Base-by-base conservation (phyloP, 768 basidiomycete genomes). In the Mycena amicta region DNA sequence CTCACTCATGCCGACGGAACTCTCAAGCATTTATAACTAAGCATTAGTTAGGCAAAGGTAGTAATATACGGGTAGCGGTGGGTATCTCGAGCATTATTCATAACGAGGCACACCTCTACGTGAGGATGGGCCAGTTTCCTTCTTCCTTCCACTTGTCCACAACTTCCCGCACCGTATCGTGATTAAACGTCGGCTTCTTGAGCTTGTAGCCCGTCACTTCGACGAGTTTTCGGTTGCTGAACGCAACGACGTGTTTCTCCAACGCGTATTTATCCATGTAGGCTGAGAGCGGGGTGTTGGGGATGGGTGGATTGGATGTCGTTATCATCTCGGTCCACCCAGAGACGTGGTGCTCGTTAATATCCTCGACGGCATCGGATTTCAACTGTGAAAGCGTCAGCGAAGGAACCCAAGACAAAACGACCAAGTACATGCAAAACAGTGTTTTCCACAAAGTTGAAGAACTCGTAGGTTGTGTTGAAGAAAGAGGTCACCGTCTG, bases 311-410 rank as follows among this genome's bases (percentile, higher is more conserved):
- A 37, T 83, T 81, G 31, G 92, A 88, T 46, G 74, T 83, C 22
- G 75, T 74, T 64, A 92, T 80, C 88, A 95, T 92, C 69, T 90
- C 81, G 6, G 86, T 90, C 93, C 93, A 95, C 12, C 83, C 85
- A 52, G 82, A 77, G 29, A 92, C 89, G 67, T 95, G 92, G 49
- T 86, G 83, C 67, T 93, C 91, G 67, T 93, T 94, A 67, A 92
- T 90, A 50, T 92, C 89, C 67, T 93, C 90, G 5, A 92, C 82
- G 39, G 82, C 71, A 61, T 92, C 89, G 53, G 90, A 87, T 26
- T 83, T 77, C 64, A 90, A 75, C 87, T 91, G 65, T 11, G 47
- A 52, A 53, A 22, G 52, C 28, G 30, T 54, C 25, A 29, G 43
- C 30, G 8, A 29, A 29, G 16, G 16, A 51, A 31, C 16, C 3